Base-by-base conservation (phyloP, 805 yeast species). In the Torulaspora indica region DNA sequence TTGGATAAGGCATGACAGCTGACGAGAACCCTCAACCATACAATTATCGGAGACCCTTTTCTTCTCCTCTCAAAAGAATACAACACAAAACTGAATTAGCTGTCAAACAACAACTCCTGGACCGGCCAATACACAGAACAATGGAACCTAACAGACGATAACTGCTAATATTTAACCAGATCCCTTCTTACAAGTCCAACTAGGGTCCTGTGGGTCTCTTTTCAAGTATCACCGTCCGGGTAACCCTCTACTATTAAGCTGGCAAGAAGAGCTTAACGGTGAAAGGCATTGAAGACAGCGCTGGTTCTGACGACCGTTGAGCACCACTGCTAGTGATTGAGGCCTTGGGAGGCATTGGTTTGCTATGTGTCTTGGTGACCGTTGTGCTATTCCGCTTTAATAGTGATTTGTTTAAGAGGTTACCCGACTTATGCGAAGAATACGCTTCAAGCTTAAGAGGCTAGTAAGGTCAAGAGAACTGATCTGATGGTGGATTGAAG, bases 1-100 rank as follows among this genome's bases (percentile, higher is more conserved):
- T 35, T 17, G 47, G 37, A 30, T 43, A 39, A 14, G 47, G 47
- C 47, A 43, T 43, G 5, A 20, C 22, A 20, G 5, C 22, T 20
- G 14, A 32, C 23, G 7, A 13, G 3, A 31, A 10, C 7, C 15
- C 29, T 24, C 23, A 15, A 34, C 23, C 38, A 28, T 25, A 9
- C 12, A 41, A 12, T 25, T 12, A 15, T 20, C 10, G 22, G 23
- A 37, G 25, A 37, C 10, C 13, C 10, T 35, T 27, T 3, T 13
- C 33, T n/a, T n/a, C n/a, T n/a, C n/a, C n/a, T n/a, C n/a, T n/a
- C n/a, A n/a, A n/a, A n/a, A n/a, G n/a, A n/a, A n/a, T n/a, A n/a
- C n/a, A n/a, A n/a, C n/a, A n/a, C n/a, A 18, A n/a, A 24, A 30
- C 5, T 18, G 17, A n/a, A 4, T 30, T 10, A 9, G 14, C 34